Base-by-base conservation (phyloP, 768 basidiomycete species). In the Leccinum obscurum region DNA sequence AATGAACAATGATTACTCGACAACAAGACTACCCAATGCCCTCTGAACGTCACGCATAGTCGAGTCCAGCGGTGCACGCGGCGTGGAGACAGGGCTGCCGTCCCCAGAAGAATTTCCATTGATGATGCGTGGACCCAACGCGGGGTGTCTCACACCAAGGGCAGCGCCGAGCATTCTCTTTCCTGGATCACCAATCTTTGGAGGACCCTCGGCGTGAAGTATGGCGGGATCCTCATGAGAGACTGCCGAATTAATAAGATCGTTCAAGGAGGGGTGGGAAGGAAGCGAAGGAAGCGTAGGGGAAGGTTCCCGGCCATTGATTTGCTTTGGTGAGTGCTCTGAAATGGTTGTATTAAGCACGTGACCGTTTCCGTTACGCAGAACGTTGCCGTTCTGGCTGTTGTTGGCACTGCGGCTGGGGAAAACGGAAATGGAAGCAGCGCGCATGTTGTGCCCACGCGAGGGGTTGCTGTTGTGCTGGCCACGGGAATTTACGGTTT, bases 81-180 rank as follows among this genome's bases (percentile, higher is more conserved):
- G 63, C 7, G 51, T 59, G 48, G 68, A 50, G 41, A 68, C 61
- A 58, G 74, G 61, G 57, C 62, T 64, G 39, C 73, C 73, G n/a
- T 74, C 69, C 48, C 77, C 76, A 10, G 72, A 66, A 55, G 75
- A 77, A 55, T 74, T 72, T 58, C 74, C 77, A 69, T 65, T 72
- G 62, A 88, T 72, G 55, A 84, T 71, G 63, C 90, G 83, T 39
- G 87, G 85, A 22, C 82, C 83, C 60, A 92, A 77, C 41, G 82
- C 81, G 32, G 92, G 92, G 75, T 92, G 91, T 75, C 92, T 83
- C 61, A 93, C 82, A 50, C 92, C 93, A 58, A 94, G 78, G 34
- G 92, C 92, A 56, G 88, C 88, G 46, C 91, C 93, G 24, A 94
- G 80, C 92, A 94, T 94, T 68, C 92, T 81, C 77, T 91, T 92